Percentiles rank a stretch among this genome's conserved stretches.
Conservation (phyloP, 31 red algal genomes). For the Odonthalia washingtoniensis region DNA sequence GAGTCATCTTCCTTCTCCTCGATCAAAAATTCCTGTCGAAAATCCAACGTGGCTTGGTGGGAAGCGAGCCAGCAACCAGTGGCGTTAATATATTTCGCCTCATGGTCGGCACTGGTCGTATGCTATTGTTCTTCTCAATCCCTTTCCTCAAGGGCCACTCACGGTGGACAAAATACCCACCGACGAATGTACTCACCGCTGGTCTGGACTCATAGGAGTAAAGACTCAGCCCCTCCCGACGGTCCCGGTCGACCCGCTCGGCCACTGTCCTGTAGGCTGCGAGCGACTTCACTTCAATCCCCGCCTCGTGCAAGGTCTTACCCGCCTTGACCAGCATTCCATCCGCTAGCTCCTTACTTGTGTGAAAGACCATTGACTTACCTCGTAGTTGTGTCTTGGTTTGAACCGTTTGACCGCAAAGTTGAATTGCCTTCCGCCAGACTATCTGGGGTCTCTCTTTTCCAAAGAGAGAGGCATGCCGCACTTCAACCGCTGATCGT, state of each 20-base stretch:
- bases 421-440: too few relatives aligned
- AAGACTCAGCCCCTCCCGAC: slow-evolving; percentile 13
- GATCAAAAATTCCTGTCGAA: slow-evolving; percentile 23
- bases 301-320: slow-evolving; percentile 5
- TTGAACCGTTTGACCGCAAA: too few relatives aligned
- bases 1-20: neutral
- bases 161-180: slow-evolving; percentile 45
- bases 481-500: too few relatives aligned
- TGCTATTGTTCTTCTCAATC: neutral
- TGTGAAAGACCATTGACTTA: too few relatives aligned
- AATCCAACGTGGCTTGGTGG: slow-evolving; percentile 23
- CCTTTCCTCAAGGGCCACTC: slow-evolving; percentile 30
- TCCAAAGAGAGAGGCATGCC: too few relatives aligned
- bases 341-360: too few relatives aligned
- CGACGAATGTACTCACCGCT: too few relatives aligned
- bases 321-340: neutral
- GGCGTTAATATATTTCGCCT: slow-evolving; percentile 61
- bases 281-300: slow-evolving; percentile 1
- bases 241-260: slow-evolving; percentile 26
- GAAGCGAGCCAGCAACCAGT: slow-evolving; percentile 54
- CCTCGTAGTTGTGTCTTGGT: too few relatives aligned
- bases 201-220: slow-evolving; percentile 45
- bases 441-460: too few relatives aligned
- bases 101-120: slow-evolving; percentile 39
- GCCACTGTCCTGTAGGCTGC: neutral